These are phyloP conservation scores for Umbelopsis sp. DNA, from an alignment of 371 early-diverging fungal species.

Conservation along the genomic window DNA sequence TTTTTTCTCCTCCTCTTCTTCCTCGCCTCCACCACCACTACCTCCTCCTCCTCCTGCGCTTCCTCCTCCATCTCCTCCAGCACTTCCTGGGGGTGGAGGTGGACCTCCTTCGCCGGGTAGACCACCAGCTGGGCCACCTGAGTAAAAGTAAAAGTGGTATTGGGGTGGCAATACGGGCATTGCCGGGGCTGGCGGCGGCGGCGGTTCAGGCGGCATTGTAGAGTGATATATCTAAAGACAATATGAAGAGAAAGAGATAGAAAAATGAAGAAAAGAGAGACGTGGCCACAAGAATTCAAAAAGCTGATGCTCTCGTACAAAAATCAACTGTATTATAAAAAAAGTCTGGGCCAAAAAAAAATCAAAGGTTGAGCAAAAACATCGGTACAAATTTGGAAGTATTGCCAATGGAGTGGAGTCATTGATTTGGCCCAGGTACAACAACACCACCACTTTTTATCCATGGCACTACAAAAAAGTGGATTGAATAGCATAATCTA, in stretches of 20 bases:
- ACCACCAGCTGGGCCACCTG: neutral
- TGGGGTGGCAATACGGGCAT: constrained; percentile 8
- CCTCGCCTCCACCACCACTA: neutral
- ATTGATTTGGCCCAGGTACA: neutral
- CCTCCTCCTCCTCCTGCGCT: neutral
- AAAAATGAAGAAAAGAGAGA: neutral
- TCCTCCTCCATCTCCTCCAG: neutral
- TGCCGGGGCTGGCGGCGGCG: constrained; percentile 1
- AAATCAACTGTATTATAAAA: neutral
- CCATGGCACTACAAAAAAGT: too few relatives aligned
- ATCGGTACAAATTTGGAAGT: constrained; percentile 9
- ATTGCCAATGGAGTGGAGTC: neutral
- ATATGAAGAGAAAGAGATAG: neutral
- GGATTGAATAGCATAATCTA: neutral
- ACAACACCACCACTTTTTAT: neutral
- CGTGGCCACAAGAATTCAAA: neutral
- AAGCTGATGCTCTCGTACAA: neutral
- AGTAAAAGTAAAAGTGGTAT: constrained; percentile 17
- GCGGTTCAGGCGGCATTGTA: neutral
- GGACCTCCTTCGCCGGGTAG: neutral
- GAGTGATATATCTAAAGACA: neutral
- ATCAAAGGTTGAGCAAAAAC: constrained; percentile 1
- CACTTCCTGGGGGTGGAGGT: neutral
- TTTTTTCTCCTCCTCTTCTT: neutral
- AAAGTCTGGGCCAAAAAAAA: neutral